A percentile compares a stretch with the other conserved stretches of the same genome.
Conservation (phyloP, 2,329 filamentous ascomycete genomes). For the Blastomyces emzantsi region DNA sequence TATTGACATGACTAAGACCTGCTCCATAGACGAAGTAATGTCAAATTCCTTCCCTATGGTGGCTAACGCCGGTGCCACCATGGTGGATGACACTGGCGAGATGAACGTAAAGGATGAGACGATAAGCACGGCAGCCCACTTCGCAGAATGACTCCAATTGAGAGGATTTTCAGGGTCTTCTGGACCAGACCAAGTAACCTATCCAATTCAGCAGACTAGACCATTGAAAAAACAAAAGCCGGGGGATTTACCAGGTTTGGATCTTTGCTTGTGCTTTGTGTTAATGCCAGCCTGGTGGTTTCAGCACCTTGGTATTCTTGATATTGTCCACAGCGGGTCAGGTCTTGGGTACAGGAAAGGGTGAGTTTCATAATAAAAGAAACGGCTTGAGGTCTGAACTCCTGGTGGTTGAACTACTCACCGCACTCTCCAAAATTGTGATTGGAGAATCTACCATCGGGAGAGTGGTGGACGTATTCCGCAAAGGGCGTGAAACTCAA, state of each 20-base stretch:
- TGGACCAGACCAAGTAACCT: constrained; percentile 45
- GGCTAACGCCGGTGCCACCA: constrained; percentile 46
- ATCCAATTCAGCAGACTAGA: neutral
- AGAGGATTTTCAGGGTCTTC: constrained; percentile 41
- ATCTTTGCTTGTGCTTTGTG: constrained; percentile 5
- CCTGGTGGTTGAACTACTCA: neutral
- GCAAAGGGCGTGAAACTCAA: neutral
- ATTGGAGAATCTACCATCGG: neutral
- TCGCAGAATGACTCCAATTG: constrained; percentile 49
- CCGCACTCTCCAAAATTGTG: neutral
- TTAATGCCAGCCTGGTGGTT: neutral
- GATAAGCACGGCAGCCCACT: constrained; percentile 50
- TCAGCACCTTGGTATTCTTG: neutral
- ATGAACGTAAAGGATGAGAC: constrained; percentile 53
- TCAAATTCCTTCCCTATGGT: constrained; percentile 47
- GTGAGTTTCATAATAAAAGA: neutral
- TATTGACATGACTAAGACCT: constrained; percentile 45
- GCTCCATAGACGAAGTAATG: constrained; percentile 39
- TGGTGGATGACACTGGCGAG: constrained; percentile 55
- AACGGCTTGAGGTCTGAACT: neutral
- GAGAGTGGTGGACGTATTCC: neutral
- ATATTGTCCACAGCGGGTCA: neutral
- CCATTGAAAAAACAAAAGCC: neutral
- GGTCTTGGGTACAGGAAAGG: neutral
- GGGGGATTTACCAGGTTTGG: constrained; percentile 7